Conservation (phyloP, 73 alveolate genomes). For the Uronychia binucleata region DNA sequence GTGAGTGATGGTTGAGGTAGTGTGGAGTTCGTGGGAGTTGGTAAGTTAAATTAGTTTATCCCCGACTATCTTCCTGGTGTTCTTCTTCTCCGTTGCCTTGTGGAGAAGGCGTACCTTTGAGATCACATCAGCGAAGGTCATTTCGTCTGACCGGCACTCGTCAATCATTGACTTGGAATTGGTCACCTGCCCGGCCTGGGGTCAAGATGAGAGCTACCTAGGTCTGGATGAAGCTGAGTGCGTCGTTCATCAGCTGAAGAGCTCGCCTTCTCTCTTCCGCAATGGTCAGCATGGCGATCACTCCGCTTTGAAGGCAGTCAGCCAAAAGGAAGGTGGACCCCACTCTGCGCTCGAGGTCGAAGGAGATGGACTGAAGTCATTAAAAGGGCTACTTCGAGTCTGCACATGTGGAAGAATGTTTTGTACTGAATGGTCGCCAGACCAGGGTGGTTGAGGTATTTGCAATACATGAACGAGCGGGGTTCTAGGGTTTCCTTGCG, state of each 20-base stretch:
- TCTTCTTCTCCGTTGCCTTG: constrained; percentile 50
- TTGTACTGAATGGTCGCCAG: constrained; percentile 75
- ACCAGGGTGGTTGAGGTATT: constrained; percentile 84
- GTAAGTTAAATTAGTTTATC: not conserved
- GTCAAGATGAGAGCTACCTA: constrained; percentile 37
- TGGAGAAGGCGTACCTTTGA: constrained; percentile 41
- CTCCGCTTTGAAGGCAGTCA: constrained; percentile 86
- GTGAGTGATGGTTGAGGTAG: not conserved
- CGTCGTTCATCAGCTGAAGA: constrained; percentile 55
- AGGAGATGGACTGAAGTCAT: constrained; percentile 62
- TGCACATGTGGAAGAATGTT: constrained; percentile 90
- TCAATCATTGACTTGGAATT: constrained; percentile 29
- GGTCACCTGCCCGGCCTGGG: constrained; percentile 32
- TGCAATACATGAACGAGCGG: constrained; percentile 71
- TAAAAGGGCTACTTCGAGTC: constrained; percentile 55
- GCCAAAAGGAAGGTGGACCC: constrained; percentile 83
- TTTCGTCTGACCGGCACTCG: constrained; percentile 66
- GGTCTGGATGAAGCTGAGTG: constrained; percentile 59
- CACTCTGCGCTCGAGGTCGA: constrained; percentile 78
- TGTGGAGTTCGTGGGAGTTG: not conserved
- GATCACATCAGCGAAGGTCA: constrained; percentile 57
- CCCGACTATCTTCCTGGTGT: not conserved
- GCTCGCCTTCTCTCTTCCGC: constrained; percentile 55
- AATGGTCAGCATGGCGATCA: constrained; percentile 80
- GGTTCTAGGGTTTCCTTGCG: constrained; percentile 7